Evolutionary conservation across 1,284 basidiomycete genomes (phyloP).

Genomic region (Trichosporon inkin): DNA sequence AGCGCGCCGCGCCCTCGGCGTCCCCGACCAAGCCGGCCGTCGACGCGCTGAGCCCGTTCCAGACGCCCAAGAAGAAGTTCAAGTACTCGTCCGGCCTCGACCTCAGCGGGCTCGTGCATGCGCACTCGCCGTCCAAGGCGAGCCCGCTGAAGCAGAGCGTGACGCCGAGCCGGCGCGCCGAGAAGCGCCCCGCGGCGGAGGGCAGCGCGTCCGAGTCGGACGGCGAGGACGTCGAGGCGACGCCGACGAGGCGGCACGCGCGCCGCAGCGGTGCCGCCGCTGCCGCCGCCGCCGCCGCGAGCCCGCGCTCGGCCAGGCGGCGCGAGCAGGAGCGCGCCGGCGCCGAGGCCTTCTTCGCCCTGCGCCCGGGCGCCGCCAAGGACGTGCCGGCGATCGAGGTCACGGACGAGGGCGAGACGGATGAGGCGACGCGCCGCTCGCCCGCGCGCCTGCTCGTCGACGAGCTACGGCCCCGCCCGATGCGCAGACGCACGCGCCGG

Average conservation of each 20-base stretch:
- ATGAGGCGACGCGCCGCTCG: constrained; percentile 4
- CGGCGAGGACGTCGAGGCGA: constrained; percentile 19
- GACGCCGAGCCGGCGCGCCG: constrained; percentile 18
- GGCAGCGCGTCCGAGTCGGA: background rate
- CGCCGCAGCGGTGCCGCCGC: constrained; percentile 19
- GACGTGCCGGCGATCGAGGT: background rate
- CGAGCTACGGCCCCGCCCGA: background rate
- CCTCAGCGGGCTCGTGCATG: constrained; percentile 28
- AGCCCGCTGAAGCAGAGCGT: constrained; percentile 33
- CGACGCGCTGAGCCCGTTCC: constrained; percentile 20
- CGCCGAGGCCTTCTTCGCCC: constrained; percentile 37
- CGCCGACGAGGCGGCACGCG: constrained; percentile 25
- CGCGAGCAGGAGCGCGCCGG: constrained; percentile 24
- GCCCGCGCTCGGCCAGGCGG: background rate
- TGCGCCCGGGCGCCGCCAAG: constrained; percentile 28
- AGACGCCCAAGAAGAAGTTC: constrained; percentile 39
- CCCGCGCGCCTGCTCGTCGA: background rate
- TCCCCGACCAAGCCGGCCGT: constrained; percentile 6
- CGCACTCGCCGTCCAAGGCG: constrained; percentile 19
- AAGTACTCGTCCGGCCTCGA: constrained; percentile 34
- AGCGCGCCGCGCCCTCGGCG: background rate
- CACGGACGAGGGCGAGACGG: background rate
- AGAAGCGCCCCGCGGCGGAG: background rate
- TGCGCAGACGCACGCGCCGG: background rate
- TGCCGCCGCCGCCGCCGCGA: background rate